Evolutionary conservation across 1,139 yeast species (phyloP), one percentile per base, ranked within the genome.

Genomic region (Saccharomyces hybrid): DNA sequence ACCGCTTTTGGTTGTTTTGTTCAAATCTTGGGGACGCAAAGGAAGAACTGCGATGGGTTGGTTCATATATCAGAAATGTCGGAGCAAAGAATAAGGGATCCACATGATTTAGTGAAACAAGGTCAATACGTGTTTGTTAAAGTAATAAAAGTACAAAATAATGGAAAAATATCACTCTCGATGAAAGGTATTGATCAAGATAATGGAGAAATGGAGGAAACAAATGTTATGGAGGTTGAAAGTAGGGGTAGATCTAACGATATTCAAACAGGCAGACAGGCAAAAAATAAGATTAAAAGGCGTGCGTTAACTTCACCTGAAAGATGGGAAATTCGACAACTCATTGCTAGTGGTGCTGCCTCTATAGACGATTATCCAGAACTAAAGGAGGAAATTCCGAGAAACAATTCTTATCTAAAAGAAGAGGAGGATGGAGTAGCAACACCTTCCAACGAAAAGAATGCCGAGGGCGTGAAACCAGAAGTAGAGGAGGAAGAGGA

Each of bases 281-380:
- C 51, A 27, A 29, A 52, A 21, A 24, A 32, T 14, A 47, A 60
- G 32, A 57, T 58, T n/a, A 55, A 56, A 4, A 69, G 75, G 55
- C 76, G 83, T 62, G 73, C 88, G 52, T 69, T 86, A 42, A 84
- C 95, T 0, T 86, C 95, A 0, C 95, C 96, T 1, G 98, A 91
- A 68, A 73, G 91, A 55, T 91, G 96, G 96, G 97, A 91, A 64
- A 78, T 88, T 52, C 76, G 88, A 34, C 97, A 91, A 64, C 73
- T 88, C 34, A 84, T 86, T 38, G 86, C 95, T 0, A 82, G 95
- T 2, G 96, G 96, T 1, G 93, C 81, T 0, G 81, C 82, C 0
- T 76, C 83, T 2, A 81, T 85, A 0, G 78, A 82, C 11, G 93
- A 86, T 57, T 84, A 84, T 63, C 93, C 93, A 1, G 95, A 85